These are phyloP conservation scores for Aspergillus sparsus DNA, from an alignment of 495 filamentous ascomycete species.

Conservation along the genomic window DNA sequence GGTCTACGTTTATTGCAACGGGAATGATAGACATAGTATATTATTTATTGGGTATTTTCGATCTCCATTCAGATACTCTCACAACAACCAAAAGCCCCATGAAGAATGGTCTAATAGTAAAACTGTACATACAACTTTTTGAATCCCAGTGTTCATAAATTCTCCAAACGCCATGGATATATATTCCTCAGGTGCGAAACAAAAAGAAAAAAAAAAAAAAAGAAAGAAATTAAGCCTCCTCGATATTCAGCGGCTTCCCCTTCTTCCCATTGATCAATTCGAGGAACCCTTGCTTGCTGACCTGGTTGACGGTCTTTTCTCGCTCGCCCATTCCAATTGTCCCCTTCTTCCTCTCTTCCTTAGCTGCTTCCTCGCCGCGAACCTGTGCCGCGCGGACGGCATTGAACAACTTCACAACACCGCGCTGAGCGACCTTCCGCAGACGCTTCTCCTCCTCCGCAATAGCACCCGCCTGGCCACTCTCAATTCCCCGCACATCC, in stretches of 20 bases:
- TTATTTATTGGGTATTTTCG: conserved; percentile 25
- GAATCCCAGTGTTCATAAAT: conserved; percentile 12
- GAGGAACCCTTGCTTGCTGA: conserved; percentile 94
- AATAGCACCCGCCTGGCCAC: conserved; percentile 51
- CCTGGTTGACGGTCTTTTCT: conserved; percentile 85
- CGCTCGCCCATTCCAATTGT: conserved; percentile 70
- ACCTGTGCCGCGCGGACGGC: conserved; percentile 91
- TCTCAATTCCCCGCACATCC: conserved; percentile 69
- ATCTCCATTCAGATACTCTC: conserved; percentile 26
- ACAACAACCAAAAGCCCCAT: conserved; percentile 8
- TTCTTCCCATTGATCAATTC: conserved; percentile 74
- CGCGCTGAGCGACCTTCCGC: conserved; percentile 83
- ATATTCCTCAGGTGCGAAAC: conserved; percentile 27
- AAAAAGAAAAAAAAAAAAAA: conserved; percentile 16
- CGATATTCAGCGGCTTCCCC: conserved; percentile 50
- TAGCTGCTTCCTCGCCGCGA: conserved; percentile 72
- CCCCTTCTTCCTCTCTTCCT: conserved; percentile 66
- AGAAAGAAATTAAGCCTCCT: conserved; percentile 43
- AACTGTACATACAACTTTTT: conserved; percentile 27
- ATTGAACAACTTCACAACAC: conserved; percentile 94
- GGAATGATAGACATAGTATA: conserved; percentile 17
- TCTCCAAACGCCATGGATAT: conserved; percentile 43
- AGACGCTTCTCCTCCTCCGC: conserved; percentile 78
- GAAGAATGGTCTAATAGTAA: conserved; percentile 20
- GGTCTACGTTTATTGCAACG: conserved; percentile 9